Percentiles rank a stretch among this genome's conserved stretches.
These are phyloP conservation scores for Sicyos baderoa DNA, from an alignment of 306 rosid species.

Conservation along the genomic window DNA sequence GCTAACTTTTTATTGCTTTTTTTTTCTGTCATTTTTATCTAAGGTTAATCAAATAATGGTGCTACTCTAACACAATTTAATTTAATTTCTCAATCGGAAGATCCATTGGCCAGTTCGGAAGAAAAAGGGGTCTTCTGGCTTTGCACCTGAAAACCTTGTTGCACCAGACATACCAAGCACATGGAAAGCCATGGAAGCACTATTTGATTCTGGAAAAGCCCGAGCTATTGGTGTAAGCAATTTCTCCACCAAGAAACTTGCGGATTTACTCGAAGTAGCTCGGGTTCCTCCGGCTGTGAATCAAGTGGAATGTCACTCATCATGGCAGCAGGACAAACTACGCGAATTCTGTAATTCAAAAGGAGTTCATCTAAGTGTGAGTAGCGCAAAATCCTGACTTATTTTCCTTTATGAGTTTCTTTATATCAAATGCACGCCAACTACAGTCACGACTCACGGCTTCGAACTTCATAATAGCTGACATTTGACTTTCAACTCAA, in stretches of 20 bases:
- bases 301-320: constrained; percentile 66
- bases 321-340: constrained; percentile 52
- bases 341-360: constrained; percentile 44
- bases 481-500: constrained; percentile 16
- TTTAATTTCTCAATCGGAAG: constrained; percentile 21
- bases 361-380: constrained; percentile 56
- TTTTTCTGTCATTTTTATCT: not conserved
- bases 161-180: constrained; percentile 38
- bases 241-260: constrained; percentile 53
- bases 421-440: not conserved
- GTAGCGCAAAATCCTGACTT: constrained; percentile 16
- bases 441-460: no score
- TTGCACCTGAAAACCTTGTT: constrained; percentile 34
- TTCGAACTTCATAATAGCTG: not conserved
- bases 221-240: constrained; percentile 66
- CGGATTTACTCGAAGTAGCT: constrained; percentile 38
- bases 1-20: not conserved
- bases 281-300: constrained; percentile 54
- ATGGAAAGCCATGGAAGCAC: constrained; percentile 68
- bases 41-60: not conserved
- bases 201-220: constrained; percentile 48
- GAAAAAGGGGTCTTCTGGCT: constrained; percentile 45
- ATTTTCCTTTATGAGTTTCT: not conserved
- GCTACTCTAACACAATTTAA: not conserved
- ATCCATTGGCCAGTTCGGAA: constrained; percentile 59